phyloP scores from a whole-genome alignment of 306 rosid species.

The Fragaria ananassa region DNA sequence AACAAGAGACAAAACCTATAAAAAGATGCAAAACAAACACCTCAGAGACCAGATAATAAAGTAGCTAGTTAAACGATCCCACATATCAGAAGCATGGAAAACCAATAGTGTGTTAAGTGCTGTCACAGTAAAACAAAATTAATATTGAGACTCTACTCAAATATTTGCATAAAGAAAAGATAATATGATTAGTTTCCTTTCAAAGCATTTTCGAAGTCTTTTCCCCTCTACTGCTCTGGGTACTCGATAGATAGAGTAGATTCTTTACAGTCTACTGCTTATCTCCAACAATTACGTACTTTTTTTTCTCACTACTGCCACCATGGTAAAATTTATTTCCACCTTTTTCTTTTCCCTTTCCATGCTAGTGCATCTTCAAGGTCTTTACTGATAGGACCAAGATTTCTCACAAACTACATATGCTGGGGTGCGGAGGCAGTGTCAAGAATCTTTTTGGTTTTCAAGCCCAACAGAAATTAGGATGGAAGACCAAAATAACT shows the following conservation, averaged over 20 bases:
- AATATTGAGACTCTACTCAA: background rate
- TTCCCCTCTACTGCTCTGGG: background rate
- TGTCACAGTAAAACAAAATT: background rate
- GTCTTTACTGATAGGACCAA: background rate
- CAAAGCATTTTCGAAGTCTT: background rate
- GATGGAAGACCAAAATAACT: background rate
- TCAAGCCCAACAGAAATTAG: background rate
- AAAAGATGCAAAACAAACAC: background rate
- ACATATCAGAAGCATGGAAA: background rate
- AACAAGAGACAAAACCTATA: background rate
- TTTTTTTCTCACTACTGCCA: background rate
- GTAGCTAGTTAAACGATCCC: background rate
- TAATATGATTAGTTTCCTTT: background rate
- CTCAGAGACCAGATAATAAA: background rate
- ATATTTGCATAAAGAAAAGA: background rate
- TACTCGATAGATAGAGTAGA: background rate
- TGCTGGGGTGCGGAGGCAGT: too few relatives aligned
- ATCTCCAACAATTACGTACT: background rate
- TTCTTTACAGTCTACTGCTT: background rate
- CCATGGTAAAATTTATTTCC: background rate
- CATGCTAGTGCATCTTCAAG: background rate
- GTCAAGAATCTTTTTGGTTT: too few relatives aligned
- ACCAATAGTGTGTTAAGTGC: background rate
- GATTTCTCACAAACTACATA: background rate
- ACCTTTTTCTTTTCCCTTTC: background rate